Evolutionary conservation across 345 rosid species (phyloP).

Genomic region (Moricandia moricandioides): DNA sequence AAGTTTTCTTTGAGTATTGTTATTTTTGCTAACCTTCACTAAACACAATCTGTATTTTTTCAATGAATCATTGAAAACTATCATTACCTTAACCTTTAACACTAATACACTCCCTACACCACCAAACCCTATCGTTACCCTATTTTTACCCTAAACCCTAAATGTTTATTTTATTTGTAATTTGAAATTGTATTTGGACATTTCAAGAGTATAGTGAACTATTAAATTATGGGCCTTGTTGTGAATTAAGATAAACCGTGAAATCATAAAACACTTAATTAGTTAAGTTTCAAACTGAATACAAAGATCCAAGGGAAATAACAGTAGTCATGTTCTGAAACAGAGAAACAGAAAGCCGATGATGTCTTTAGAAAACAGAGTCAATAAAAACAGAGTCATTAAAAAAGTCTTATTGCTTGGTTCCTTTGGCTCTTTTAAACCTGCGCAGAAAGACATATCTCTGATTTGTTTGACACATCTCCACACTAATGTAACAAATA

Average conservation of each 20-base stretch:
- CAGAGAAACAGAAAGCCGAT: background rate
- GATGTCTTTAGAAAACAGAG: background rate
- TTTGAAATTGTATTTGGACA: background rate
- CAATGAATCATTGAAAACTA: too few species aligned
- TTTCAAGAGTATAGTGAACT: background rate
- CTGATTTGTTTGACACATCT: too few species aligned
- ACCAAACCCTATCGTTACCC: background rate
- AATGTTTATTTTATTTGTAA: background rate
- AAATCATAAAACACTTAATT: too few species aligned
- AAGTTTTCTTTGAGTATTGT: too few species aligned
- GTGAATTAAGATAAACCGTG: too few species aligned
- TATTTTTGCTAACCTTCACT: too few species aligned
- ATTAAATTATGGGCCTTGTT: background rate
- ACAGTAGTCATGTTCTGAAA: background rate
- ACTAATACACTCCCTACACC: too few species aligned
- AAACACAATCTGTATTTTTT: too few species aligned
- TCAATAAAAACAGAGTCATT: background rate
- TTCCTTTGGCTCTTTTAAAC: background rate
- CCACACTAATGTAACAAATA: too few species aligned
- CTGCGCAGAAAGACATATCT: too few species aligned
- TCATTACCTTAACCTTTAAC: too few species aligned
- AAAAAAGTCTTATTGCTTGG: background rate
- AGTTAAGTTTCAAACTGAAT: too few species aligned
- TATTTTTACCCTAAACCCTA: background rate
- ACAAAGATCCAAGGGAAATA: background rate